Conservation (phyloP, 176 grass and related monocot species). For the Ensete glaucum region DNA sequence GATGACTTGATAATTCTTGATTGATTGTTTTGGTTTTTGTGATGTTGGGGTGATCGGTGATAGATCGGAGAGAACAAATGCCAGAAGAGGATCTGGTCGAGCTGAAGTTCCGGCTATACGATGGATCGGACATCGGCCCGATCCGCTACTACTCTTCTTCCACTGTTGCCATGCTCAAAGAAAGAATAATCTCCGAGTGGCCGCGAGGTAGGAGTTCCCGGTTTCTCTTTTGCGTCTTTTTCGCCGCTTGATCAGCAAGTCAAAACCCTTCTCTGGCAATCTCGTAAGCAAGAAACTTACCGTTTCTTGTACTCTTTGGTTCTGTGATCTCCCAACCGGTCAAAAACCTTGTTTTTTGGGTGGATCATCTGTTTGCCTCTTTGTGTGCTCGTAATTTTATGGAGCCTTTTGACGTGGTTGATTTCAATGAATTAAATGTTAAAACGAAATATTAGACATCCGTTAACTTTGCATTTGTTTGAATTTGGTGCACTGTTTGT, state of each 20-base stretch:
- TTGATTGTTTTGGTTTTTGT: not conserved
- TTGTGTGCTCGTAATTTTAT: not conserved
- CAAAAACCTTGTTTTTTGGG: not conserved
- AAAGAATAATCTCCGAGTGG: slow-evolving; percentile 65
- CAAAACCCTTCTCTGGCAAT: not conserved
- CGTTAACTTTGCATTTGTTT: not conserved
- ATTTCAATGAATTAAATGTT: not conserved
- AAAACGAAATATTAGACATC: not conserved
- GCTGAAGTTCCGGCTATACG: slow-evolving; percentile 58
- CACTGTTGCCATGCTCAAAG: slow-evolving; percentile 62
- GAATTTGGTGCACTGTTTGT: not conserved
- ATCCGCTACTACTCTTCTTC: slow-evolving; percentile 44
- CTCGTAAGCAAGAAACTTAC: not conserved
- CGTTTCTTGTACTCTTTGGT: not conserved
- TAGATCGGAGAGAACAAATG: slow-evolving; percentile 12
- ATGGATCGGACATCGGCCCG: slow-evolving; percentile 68
- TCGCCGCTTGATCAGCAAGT: not conserved
- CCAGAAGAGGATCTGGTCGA: slow-evolving; percentile 44
- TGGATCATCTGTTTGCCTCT: not conserved
- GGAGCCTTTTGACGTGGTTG: not conserved
- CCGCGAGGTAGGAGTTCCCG: slow-evolving; percentile 37
- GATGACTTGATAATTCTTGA: not conserved
- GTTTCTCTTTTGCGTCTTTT: not conserved
- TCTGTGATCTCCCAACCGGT: not conserved
- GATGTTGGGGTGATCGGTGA: not conserved